phyloP scores from a whole-genome alignment of 2,329 filamentous ascomycete species.

The Fusarium tuaranense region DNA sequence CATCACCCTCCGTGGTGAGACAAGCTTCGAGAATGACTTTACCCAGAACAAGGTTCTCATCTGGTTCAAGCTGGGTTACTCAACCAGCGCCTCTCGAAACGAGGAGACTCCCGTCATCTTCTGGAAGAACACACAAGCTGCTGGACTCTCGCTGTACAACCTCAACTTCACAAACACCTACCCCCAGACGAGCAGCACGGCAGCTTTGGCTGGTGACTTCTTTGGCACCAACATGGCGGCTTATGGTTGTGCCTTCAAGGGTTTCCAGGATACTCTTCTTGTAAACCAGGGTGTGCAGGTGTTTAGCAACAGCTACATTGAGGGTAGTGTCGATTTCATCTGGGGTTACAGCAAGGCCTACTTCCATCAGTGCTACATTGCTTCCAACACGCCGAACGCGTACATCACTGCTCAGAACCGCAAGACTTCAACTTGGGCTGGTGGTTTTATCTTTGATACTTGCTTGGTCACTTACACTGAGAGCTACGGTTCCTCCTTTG shows the following conservation, averaged over 20 bases:
- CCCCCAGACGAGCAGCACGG: conserved; percentile 56
- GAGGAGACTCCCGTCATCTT: conserved; percentile 59
- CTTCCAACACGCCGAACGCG: conserved; percentile 48
- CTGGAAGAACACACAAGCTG: conserved; percentile 55
- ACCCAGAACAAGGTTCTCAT: conserved; percentile 36
- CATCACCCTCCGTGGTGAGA: conserved; percentile 38
- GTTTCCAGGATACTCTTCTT: conserved; percentile 64
- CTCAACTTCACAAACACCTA: conserved; percentile 64
- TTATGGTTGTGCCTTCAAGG: conserved; percentile 58
- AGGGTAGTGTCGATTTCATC: conserved; percentile 40
- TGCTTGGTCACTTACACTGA: conserved; percentile 45
- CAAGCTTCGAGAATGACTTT: conserved; percentile 37
- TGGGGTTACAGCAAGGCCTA: conserved; percentile 50
- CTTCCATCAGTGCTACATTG: conserved; percentile 54
- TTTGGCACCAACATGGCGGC: conserved; percentile 46
- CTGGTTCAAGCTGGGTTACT: conserved; percentile 34
- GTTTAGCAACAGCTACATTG: conserved; percentile 56
- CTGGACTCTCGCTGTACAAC: conserved; percentile 70
- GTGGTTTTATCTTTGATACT: conserved; percentile 49
- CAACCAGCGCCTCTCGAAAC: conserved; percentile 53
- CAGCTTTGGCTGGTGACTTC: conserved; percentile 53
- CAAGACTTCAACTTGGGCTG: conserved; percentile 43
- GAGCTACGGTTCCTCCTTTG: conserved; percentile 44
- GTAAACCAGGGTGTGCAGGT: conserved; percentile 60
- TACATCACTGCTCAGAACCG: conserved; percentile 50